A percentile compares a stretch with the other conserved stretches of the same genome.
phyloP scores from a whole-genome alignment of 768 basidiomycete genomes.

The Rhodotorula paludigena region DNA sequence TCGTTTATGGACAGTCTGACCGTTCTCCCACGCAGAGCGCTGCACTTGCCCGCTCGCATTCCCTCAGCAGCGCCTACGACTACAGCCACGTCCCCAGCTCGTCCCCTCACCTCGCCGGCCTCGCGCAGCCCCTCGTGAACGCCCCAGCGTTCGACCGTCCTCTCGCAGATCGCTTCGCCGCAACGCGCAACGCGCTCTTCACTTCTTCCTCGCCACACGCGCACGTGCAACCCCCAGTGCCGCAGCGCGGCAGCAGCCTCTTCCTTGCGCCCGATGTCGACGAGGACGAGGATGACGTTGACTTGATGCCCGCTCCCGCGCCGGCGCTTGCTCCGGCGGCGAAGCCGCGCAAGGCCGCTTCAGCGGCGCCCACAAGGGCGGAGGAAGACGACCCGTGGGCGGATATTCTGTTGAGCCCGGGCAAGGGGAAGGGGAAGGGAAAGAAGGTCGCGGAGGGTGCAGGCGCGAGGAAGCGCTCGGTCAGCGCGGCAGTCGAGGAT shows the following conservation, averaged over 20 bases:
- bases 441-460: not conserved
- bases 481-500: not conserved
- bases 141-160: too few species aligned
- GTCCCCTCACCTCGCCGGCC: too few species aligned
- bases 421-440: constrained; percentile 2
- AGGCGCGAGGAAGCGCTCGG: not conserved
- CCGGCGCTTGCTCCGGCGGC: not conserved
- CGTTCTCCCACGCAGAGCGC: not conserved
- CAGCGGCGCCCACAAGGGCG: not conserved
- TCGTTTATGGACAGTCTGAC: too few species aligned
- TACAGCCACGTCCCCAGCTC: too few species aligned
- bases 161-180: too few species aligned
- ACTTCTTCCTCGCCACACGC: too few species aligned
- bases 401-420: not conserved
- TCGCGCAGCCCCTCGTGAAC: too few species aligned
- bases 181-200: too few species aligned
- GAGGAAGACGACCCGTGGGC: constrained; percentile 13
- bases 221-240: too few species aligned
- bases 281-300: not conserved
- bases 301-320: too few species aligned
- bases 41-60: not conserved
- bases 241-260: not conserved
- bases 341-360: too few species aligned
- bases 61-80: not conserved
- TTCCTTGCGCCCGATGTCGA: not conserved